These are phyloP conservation scores for Zizania palustris DNA, from an alignment of 202 grass and related monocot species.

Conservation along the genomic window DNA sequence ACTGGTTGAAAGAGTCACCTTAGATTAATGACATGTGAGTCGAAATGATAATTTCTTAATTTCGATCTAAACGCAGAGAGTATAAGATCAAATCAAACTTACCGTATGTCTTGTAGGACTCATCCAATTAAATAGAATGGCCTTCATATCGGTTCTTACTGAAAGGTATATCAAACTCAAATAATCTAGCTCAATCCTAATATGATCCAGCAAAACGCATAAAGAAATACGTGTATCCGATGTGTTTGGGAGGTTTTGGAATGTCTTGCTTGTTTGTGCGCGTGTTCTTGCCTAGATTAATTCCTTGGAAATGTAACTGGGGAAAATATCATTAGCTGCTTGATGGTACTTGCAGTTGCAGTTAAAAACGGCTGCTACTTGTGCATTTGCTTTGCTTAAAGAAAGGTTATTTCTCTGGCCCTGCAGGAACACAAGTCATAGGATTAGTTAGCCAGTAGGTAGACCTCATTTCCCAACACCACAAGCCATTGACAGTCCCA, in stretches of 20 bases:
- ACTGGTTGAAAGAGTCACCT: too few relatives aligned
- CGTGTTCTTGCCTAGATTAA: conserved; percentile 42
- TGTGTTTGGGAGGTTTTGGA: conserved; percentile 26
- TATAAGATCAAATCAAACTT: too few relatives aligned
- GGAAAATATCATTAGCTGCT: conserved; percentile 48
- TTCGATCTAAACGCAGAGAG: too few relatives aligned
- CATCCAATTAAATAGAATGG: conserved; percentile 4
- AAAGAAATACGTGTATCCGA: conserved; percentile 1
- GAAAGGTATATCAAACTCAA: neutral
- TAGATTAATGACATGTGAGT: too few relatives aligned
- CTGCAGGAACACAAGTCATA: conserved; percentile 58
- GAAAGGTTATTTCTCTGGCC: neutral
- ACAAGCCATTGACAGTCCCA: conserved; percentile 62
- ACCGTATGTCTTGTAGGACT: conserved; percentile 33
- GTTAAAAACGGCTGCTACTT: conserved; percentile 31
- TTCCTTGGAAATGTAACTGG: conserved; percentile 34
- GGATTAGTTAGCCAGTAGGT: conserved; percentile 89
- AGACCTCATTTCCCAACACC: conserved; percentile 52
- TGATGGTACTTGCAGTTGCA: conserved; percentile 34
- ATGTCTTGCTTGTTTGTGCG: conserved; percentile 34
- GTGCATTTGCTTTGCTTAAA: neutral
- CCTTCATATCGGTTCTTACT: neutral
- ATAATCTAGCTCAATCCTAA: neutral
- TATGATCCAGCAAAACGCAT: neutral
- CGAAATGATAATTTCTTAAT: too few relatives aligned